Evolutionary conservation across 2,329 filamentous ascomycete genomes (phyloP).

Genomic region (Penicillium sp.): DNA sequence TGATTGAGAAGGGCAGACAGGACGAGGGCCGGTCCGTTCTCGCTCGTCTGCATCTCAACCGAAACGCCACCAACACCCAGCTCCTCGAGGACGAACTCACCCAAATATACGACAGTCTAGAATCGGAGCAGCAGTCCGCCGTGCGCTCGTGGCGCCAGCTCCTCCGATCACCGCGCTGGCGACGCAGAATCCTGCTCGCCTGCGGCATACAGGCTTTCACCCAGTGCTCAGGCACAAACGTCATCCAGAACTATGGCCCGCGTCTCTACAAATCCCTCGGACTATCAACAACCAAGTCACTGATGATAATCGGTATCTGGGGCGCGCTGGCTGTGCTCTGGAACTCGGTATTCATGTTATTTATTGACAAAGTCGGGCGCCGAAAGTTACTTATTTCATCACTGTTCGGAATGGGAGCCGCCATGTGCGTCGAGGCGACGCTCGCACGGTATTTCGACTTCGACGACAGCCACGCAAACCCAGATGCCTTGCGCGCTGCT

Average conservation of each 20-base stretch:
- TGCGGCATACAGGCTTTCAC: conserved; percentile 54
- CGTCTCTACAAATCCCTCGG: conserved; percentile 50
- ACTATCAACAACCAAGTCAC: conserved; percentile 46
- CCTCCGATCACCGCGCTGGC: conserved; percentile 48
- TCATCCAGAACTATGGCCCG: conserved; percentile 49
- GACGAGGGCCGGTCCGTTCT: conserved; percentile 39
- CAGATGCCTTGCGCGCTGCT: conserved; percentile 44
- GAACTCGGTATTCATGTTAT: conserved; percentile 49
- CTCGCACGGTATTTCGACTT: conserved; percentile 41
- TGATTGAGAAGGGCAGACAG: conserved; percentile 40
- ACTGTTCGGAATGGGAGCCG: conserved; percentile 46
- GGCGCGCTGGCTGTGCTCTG: conserved; percentile 53
- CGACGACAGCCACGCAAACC: conserved; percentile 28
- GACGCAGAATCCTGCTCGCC: conserved; percentile 50
- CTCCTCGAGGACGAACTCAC: conserved; percentile 45
- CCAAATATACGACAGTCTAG: conserved; percentile 45
- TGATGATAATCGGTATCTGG: conserved; percentile 56
- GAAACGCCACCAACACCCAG: conserved; percentile 31
- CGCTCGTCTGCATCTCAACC: conserved; percentile 32
- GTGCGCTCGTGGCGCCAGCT: conserved; percentile 44
- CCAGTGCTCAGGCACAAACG: conserved; percentile 51
- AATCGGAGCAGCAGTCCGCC: conserved; percentile 37
- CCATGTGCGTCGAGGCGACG: conserved; percentile 44
- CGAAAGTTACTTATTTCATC: conserved; percentile 52
- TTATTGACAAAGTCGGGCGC: conserved; percentile 52